Conservation (phyloP, 2,329 filamentous ascomycete genomes). For the Cytospora paraplurivora region DNA sequence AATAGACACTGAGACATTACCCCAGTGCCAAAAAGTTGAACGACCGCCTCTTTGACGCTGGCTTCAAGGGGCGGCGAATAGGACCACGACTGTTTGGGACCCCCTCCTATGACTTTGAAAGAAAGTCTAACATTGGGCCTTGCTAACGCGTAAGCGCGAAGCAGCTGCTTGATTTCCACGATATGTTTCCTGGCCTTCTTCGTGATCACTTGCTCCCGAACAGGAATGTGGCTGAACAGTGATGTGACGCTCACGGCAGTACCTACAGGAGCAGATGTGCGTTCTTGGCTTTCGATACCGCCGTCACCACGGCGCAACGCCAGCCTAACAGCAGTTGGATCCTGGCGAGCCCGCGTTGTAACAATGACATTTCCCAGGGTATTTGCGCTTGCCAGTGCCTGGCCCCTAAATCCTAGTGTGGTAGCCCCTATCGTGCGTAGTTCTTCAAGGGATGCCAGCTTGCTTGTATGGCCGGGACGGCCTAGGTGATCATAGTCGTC, state of each 20-base stretch:
- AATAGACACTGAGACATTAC: conserved; percentile 58
- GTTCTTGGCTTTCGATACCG: conserved; percentile 43
- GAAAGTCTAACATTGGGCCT: conserved; percentile 63
- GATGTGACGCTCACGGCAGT: conserved; percentile 65
- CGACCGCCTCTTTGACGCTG: conserved; percentile 57
- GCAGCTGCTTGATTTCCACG: conserved; percentile 57
- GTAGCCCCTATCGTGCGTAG: conserved; percentile 56
- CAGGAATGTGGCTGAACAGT: conserved; percentile 63
- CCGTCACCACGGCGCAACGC: conserved; percentile 45
- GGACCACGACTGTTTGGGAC: conserved; percentile 56
- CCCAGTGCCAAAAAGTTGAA: conserved; percentile 63
- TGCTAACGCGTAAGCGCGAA: conserved; percentile 68
- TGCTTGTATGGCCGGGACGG: conserved; percentile 73
- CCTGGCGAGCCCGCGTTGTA: conserved; percentile 64
- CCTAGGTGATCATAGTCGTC: conserved; percentile 65
- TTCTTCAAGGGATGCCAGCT: conserved; percentile 66
- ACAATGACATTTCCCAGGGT: conserved; percentile 61
- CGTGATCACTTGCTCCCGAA: conserved; percentile 60
- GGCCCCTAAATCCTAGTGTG: conserved; percentile 75
- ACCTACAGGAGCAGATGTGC: conserved; percentile 60
- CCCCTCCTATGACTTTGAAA: conserved; percentile 58
- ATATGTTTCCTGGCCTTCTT: conserved; percentile 62
- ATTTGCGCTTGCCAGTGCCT: conserved; percentile 69
- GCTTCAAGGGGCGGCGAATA: conserved; percentile 60
- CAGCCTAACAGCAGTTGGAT: conserved; percentile 58